A percentile compares a stretch with the other conserved stretches of the same genome.
These are phyloP conservation scores for Tuber umbilicatum DNA, from an alignment of 495 filamentous ascomycete species.

Conservation along the genomic window DNA sequence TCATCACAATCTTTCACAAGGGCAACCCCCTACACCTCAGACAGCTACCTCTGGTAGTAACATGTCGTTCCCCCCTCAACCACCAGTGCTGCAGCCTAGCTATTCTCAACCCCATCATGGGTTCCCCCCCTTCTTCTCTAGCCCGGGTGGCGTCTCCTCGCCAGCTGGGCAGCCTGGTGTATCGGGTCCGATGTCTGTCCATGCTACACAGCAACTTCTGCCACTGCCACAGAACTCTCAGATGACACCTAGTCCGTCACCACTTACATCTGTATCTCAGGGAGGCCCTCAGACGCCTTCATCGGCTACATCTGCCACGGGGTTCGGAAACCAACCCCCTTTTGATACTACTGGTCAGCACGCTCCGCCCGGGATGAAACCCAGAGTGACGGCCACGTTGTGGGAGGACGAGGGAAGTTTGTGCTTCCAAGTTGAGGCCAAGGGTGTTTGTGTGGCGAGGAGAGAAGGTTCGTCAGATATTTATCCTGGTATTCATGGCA, in stretches of 20 bases:
- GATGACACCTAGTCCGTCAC: constrained; percentile 35
- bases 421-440: constrained; percentile 95
- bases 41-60: constrained; percentile 69
- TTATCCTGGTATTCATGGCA: constrained; percentile 15
- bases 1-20: constrained; percentile 78
- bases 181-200: constrained; percentile 59
- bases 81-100: constrained; percentile 73
- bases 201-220: constrained; percentile 52
- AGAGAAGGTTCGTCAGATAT: constrained; percentile 65
- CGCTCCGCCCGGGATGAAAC: constrained; percentile 93
- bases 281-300: constrained; percentile 39
- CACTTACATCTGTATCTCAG: constrained; percentile 36
- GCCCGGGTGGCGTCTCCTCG: constrained; percentile 67
- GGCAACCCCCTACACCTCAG: constrained; percentile 71
- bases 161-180: constrained; percentile 60
- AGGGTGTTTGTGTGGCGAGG: constrained; percentile 90
- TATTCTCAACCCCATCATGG: constrained; percentile 59
- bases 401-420: constrained; percentile 98
- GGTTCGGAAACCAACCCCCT: constrained; percentile 51
- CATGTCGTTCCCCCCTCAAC: constrained; percentile 68
- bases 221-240: constrained; percentile 56
- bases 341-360: constrained; percentile 90
- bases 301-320: constrained; percentile 48
- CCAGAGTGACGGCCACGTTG: constrained; percentile 90
- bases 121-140: constrained; percentile 68